A percentile compares a stretch with the other conserved stretches of the same genome.
phyloP scores from a whole-genome alignment of 164 flowering plant genomes.

The Sextonia rubra region DNA sequence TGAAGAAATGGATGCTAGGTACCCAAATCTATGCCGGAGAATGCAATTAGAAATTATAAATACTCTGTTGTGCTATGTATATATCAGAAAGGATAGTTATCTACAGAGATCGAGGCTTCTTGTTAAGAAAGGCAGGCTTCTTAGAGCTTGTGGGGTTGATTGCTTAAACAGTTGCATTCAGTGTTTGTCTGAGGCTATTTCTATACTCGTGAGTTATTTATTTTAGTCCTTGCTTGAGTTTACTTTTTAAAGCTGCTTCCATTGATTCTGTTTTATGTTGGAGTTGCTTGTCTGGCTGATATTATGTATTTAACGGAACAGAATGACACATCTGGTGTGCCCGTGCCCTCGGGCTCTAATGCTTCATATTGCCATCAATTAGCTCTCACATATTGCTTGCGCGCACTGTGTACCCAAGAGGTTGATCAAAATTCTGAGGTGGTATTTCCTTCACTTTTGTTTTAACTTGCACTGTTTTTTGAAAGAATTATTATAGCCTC shows the following conservation, averaged over 20 bases:
- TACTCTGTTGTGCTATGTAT: constrained; percentile 51
- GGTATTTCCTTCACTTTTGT: constrained; percentile 10
- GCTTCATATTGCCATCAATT: constrained; percentile 37
- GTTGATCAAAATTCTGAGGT: constrained; percentile 63
- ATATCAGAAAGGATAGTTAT: constrained; percentile 31
- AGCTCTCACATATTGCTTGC: constrained; percentile 65
- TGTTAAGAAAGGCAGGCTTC: constrained; percentile 45
- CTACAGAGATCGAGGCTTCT: constrained; percentile 50
- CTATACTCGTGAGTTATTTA: constrained; percentile 43
- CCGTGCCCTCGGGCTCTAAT: constrained; percentile 11
- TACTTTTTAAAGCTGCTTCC: not conserved
- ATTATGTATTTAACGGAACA: constrained; percentile 21
- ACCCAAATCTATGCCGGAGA: constrained; percentile 43
- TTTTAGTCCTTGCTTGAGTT: not conserved
- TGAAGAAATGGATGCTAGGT: constrained; percentile 37
- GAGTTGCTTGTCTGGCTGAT: constrained; percentile 12
- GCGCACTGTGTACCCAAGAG: constrained; percentile 67
- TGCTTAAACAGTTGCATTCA: constrained; percentile 42
- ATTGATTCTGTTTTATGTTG: not conserved
- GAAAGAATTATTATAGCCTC: not conserved
- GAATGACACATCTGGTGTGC: constrained; percentile 24
- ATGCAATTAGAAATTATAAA: constrained; percentile 57
- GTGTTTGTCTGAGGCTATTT: constrained; percentile 72
- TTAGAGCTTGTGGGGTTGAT: constrained; percentile 45
- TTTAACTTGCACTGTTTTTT: not conserved